Conservation (phyloP, 805 yeast species). For the Pichia membranifaciens region DNA sequence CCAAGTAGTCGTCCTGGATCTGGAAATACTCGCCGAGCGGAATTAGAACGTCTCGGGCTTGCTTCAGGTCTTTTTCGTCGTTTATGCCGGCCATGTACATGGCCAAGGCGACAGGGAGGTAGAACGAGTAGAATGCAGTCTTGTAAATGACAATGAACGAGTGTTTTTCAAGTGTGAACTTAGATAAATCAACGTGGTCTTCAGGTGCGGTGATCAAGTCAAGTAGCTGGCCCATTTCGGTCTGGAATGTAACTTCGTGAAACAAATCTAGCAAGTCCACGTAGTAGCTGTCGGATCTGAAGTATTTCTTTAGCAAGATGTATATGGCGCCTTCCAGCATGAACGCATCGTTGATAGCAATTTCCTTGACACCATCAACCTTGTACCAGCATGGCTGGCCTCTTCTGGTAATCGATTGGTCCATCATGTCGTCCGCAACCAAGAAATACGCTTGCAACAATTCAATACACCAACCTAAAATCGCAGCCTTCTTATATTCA, state of each 20-base stretch:
- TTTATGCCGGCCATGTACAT: slow-evolving; percentile 86
- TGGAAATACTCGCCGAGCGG: slow-evolving; percentile 98
- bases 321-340: slow-evolving; percentile 95
- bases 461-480: slow-evolving; percentile 94
- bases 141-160: slow-evolving; percentile 93
- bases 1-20: slow-evolving; percentile 95
- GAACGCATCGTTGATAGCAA: slow-evolving; percentile 96
- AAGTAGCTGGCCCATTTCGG: slow-evolving; percentile 93
- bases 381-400: slow-evolving; percentile 99
- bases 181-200: slow-evolving; percentile 80
- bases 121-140: slow-evolving; percentile 96
- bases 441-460: slow-evolving; percentile 92
- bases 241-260: slow-evolving; percentile 96
- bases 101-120: slow-evolving; percentile 94
- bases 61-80: slow-evolving; percentile 69
- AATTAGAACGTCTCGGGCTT: slow-evolving; percentile 79
- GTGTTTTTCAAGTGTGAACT: slow-evolving; percentile 84
- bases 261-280: slow-evolving; percentile 86
- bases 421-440: slow-evolving; percentile 99
- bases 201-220: slow-evolving; percentile 98
- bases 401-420: slow-evolving; percentile 90
- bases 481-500: slow-evolving; percentile 78
- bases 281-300: slow-evolving; percentile 75
- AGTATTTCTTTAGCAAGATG: slow-evolving; percentile 80
- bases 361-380: slow-evolving; percentile 71